A percentile compares a stretch with the other conserved stretches of the same genome.
These are phyloP conservation scores for Geopyxis carbonaria DNA, from an alignment of 495 filamentous ascomycete genomes.

Conservation along the genomic window DNA sequence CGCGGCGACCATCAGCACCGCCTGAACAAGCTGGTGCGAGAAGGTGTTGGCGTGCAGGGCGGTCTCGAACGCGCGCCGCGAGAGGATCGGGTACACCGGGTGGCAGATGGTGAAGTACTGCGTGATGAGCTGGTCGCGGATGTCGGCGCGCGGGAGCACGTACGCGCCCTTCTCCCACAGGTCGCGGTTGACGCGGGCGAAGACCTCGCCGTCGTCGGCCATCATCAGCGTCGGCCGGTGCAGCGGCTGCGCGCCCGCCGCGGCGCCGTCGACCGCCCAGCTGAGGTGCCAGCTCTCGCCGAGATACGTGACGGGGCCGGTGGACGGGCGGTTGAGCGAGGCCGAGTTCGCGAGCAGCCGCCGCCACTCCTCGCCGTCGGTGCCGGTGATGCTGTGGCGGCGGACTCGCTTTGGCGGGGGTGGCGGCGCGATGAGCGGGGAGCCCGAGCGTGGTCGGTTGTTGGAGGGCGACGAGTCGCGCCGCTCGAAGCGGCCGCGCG, in stretches of 20 bases:
- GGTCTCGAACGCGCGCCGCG: constrained; percentile 2
- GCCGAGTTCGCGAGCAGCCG: constrained; percentile 6
- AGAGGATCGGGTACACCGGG: constrained; percentile 10
- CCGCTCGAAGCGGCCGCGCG: constrained; percentile 13
- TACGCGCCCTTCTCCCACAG: constrained; percentile 12
- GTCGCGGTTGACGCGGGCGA: constrained; percentile 7
- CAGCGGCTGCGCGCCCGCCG: neutral
- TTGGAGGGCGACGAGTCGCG: constrained; percentile 3
- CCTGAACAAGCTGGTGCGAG: constrained; percentile 12
- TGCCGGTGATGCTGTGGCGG: constrained; percentile 9
- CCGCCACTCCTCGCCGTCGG: constrained; percentile 9
- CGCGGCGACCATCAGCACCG: constrained; percentile 10
- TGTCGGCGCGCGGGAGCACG: constrained; percentile 6
- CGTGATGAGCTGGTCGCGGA: constrained; percentile 9
- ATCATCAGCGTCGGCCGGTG: constrained; percentile 7
- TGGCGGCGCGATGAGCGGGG: neutral
- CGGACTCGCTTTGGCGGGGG: neutral
- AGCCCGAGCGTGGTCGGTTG: neutral
- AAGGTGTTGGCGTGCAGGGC: constrained; percentile 11
- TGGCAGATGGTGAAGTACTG: constrained; percentile 11
- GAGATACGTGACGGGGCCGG: constrained; percentile 10
- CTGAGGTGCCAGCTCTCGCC: constrained; percentile 14
- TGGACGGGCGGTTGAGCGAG: constrained; percentile 3
- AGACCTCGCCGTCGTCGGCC: constrained; percentile 6
- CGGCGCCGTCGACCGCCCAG: constrained; percentile 6